These are phyloP conservation scores for Penicillium sp. DNA, from an alignment of 2,329 filamentous ascomycete genomes.

Conservation along the genomic window DNA sequence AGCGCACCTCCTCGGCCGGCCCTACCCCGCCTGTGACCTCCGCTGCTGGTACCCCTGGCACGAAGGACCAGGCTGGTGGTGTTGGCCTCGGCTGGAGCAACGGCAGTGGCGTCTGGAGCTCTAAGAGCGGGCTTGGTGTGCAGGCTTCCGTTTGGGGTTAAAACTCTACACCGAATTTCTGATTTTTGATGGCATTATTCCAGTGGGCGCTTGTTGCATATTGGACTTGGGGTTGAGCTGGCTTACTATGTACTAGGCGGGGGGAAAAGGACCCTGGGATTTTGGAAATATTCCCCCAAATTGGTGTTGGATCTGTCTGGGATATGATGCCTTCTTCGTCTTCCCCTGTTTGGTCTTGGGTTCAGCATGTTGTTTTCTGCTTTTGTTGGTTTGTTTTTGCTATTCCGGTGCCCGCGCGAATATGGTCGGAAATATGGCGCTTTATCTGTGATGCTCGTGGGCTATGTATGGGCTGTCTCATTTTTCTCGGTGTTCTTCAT, in stretches of 20 bases:
- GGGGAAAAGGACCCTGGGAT: neutral
- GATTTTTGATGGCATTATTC: neutral
- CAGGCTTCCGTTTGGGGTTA: conserved; percentile 95
- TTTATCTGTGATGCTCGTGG: conserved; percentile 11
- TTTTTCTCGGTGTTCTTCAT: conserved; percentile 17
- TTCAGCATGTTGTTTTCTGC: conserved; percentile 1
- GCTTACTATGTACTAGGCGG: neutral
- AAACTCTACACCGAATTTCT: conserved; percentile 1
- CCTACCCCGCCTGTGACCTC: conserved; percentile 57
- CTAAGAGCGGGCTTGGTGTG: conserved; percentile 74
- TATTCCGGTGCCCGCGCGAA: conserved; percentile 10
- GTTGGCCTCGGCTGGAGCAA: conserved; percentile 69
- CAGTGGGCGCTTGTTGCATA: conserved; percentile 13
- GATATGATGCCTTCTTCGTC: neutral
- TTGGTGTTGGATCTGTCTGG: neutral
- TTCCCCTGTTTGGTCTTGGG: neutral
- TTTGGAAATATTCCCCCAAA: neutral
- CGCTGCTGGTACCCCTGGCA: conserved; percentile 29
- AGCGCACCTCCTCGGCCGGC: conserved; percentile 56
- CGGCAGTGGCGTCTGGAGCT: conserved; percentile 80
- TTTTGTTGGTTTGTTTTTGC: neutral
- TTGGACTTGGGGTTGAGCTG: conserved; percentile 17
- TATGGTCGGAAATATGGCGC: conserved; percentile 17
- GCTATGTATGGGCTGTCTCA: conserved; percentile 7
- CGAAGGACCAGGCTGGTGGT: conserved; percentile 43